Evolutionary conservation across 148 eudicot genomes (phyloP), one percentile per base, ranked within the genome.

Genomic region (Amaranthus hypochondriacus): DNA sequence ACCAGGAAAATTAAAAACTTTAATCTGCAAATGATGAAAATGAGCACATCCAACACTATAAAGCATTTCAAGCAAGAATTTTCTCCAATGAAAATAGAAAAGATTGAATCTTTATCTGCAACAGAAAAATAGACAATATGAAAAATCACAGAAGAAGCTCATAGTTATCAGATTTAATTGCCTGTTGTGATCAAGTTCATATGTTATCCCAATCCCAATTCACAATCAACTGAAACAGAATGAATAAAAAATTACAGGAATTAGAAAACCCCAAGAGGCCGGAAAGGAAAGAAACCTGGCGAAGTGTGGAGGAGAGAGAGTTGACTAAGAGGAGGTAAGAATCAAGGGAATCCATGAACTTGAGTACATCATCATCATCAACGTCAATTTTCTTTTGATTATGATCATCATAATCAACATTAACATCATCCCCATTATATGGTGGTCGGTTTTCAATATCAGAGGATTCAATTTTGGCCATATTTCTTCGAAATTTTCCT

Each of bases 341-440:
- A 73, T 93, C 90, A 52, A 86, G 82, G 28, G 98, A 90, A 86
- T 93, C 98, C 69, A 90, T 84, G 77, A 90, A 89, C 13, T 87
- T 80, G 77, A 90, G 28, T 5, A 88, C 72, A 11, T 74, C 69
- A 12, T 81, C 77, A 57, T 82, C 90, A 5, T 67, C 72, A 5
- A 64, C 69, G 5, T 68, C 49, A 18, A 28, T 28, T 28, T 65
- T 43, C 6, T 21, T 73, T 64, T 51, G 76, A 0, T 54, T 65
- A 52, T 3, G 53, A 48, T 15, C 59, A 18, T 55, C 4, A 9
- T 70, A 3, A 52, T 7, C 59, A 50, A n/a, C 28, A 52, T 7
- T 52, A 50, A n/a, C 28, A 49, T 49, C 55, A 50, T 52, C 43
- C 9, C 4, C 53, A 21, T 21, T 14, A 43, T 58, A 48, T 71